Evolutionary conservation across 768 basidiomycete species (phyloP).

Genomic region (Termitomyces sp.): DNA sequence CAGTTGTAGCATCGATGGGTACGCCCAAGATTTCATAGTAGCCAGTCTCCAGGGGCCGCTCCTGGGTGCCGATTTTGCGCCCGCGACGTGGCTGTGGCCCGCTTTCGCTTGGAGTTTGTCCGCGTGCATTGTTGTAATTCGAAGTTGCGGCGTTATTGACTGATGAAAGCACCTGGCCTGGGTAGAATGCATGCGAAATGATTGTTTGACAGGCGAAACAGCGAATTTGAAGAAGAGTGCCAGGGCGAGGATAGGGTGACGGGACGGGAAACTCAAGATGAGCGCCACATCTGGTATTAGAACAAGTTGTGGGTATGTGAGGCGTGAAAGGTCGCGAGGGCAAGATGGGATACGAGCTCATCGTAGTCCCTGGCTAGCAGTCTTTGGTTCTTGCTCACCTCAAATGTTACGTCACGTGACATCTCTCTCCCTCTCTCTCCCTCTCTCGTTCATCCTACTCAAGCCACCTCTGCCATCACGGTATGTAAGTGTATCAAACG

Average conservation of each 20-base stretch:
- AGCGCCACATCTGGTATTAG: slow-evolving; percentile 40
- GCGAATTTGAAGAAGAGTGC: slow-evolving; percentile 57
- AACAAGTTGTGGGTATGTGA: slow-evolving; percentile 62
- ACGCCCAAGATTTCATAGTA: slow-evolving; percentile 88
- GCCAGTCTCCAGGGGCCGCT: slow-evolving; percentile 81
- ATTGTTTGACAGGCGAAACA: slow-evolving; percentile 65
- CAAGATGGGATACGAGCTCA: slow-evolving; percentile 49
- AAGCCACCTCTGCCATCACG: background rate
- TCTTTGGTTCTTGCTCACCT: background rate
- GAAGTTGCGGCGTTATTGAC: slow-evolving; percentile 2
- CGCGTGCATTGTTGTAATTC: slow-evolving; percentile 15
- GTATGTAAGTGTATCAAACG: background rate
- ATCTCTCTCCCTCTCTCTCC: accelerated
- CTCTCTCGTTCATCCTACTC: too few relatives aligned
- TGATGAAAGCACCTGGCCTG: slow-evolving; percentile 46
- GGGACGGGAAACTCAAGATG: slow-evolving; percentile 70
- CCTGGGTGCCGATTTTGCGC: slow-evolving; percentile 85
- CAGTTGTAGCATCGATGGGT: slow-evolving; percentile 65
- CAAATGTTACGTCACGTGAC: background rate
- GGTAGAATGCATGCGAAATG: slow-evolving; percentile 63
- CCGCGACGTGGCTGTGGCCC: slow-evolving; percentile 37
- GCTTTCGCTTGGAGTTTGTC: slow-evolving; percentile 18
- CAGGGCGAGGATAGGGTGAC: slow-evolving; percentile 45
- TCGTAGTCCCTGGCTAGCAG: slow-evolving; percentile 14
- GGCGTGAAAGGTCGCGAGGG: slow-evolving; percentile 63